A percentile compares a stretch with the other conserved stretches of the same genome.
Evolutionary conservation across 345 rosid genomes (phyloP).

Genomic region (Aquilaria yunnanensis): DNA sequence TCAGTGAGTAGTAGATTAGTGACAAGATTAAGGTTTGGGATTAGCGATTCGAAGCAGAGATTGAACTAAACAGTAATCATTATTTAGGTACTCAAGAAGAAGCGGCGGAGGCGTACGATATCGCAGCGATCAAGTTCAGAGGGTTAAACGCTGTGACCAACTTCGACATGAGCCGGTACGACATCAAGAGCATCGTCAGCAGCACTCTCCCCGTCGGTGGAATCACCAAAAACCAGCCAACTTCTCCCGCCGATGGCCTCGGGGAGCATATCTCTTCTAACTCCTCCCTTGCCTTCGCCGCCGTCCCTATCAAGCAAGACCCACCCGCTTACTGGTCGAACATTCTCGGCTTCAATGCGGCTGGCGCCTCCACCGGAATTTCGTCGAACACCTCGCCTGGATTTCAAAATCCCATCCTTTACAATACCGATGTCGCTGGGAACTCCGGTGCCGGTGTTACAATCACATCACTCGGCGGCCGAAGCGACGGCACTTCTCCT

Average conservation of each 20-base stretch:
- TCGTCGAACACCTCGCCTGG: constrained; percentile 7
- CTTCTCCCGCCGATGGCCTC: constrained; percentile 40
- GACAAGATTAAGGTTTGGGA: too few relatives aligned
- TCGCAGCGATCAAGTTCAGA: constrained; percentile 91
- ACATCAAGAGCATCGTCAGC: constrained; percentile 76
- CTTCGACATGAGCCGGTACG: constrained; percentile 89
- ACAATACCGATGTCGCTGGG: constrained; percentile 26
- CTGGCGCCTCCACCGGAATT: constrained; percentile 9
- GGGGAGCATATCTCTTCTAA: constrained; percentile 30
- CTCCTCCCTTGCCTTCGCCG: constrained; percentile 40
- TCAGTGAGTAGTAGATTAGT: constrained; percentile 42
- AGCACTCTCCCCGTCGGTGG: constrained; percentile 89
- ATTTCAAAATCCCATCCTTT: constrained; percentile 17
- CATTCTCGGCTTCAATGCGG: constrained; percentile 38
- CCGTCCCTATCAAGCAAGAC: constrained; percentile 56
- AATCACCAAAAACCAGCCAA: constrained; percentile 38
- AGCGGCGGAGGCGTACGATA: constrained; percentile 97
- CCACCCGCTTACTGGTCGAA: constrained; percentile 60
- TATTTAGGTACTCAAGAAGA: constrained; percentile 84
- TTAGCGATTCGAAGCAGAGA: too few relatives aligned
- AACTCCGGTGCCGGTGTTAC: constrained; percentile 16
- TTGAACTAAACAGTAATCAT: background rate
- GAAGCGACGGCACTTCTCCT: constrained; percentile 26
- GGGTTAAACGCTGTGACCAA: constrained; percentile 91
- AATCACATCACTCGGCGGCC: constrained; percentile 19